Evolutionary conservation across 2,329 filamentous ascomycete genomes (phyloP).

Genomic region (Fonsecaea erecta): DNA sequence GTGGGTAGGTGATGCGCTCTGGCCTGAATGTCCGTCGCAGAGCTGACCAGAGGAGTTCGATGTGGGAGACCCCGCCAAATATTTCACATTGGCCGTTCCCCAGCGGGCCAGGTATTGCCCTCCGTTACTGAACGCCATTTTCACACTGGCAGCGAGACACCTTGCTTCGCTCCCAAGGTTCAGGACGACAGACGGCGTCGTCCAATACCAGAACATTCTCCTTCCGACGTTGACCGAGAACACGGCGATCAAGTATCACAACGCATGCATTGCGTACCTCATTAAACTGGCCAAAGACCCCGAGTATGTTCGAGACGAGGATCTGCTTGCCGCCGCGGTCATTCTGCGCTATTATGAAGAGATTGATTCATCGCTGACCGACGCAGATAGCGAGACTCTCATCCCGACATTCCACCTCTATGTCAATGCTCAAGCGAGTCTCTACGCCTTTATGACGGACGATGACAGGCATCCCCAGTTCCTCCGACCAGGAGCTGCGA

Average conservation of each 20-base stretch:
- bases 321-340: constrained; percentile 60
- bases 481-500: constrained; percentile 23
- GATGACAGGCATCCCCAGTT: constrained; percentile 24
- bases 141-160: constrained; percentile 36
- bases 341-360: constrained; percentile 64
- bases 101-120: constrained; percentile 35
- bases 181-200: constrained; percentile 25
- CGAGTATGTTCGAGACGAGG: constrained; percentile 53
- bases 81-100: constrained; percentile 36
- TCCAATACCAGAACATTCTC: constrained; percentile 31
- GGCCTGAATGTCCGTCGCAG: neutral
- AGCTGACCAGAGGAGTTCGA: constrained; percentile 34
- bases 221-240: constrained; percentile 36
- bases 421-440: constrained; percentile 35
- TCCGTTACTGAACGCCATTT: constrained; percentile 38
- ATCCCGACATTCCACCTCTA: constrained; percentile 36
- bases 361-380: constrained; percentile 53
- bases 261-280: constrained; percentile 40
- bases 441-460: constrained; percentile 25
- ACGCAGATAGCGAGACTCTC: constrained; percentile 43
- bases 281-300: constrained; percentile 42
- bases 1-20: constrained; percentile 29
- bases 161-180: constrained; percentile 28
- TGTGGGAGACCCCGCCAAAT: constrained; percentile 35
- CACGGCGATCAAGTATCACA: constrained; percentile 39